Conservation (phyloP, 2,329 filamentous ascomycete species). For the Epichloe bromicola region DNA sequence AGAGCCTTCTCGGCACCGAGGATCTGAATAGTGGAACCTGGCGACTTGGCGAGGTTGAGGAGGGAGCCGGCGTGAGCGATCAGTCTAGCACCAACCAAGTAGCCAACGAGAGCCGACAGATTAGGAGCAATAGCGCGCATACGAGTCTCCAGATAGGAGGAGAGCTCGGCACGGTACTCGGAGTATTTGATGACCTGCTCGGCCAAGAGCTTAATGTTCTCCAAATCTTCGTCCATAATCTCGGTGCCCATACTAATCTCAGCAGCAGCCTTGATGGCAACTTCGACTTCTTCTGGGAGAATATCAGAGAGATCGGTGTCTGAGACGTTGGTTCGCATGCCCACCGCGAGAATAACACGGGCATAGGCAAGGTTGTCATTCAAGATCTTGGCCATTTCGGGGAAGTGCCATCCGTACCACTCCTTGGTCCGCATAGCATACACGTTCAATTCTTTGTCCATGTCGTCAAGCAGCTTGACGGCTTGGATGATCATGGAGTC, state of each 20-base stretch:
- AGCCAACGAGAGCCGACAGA: constrained; percentile 82
- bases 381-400: constrained; percentile 91
- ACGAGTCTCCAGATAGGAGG: constrained; percentile 76
- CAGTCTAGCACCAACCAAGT: constrained; percentile 84
- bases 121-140: constrained; percentile 98
- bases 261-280: constrained; percentile 80
- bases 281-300: constrained; percentile 89
- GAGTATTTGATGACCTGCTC: constrained; percentile 89
- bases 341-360: constrained; percentile 75
- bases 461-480: constrained; percentile 82
- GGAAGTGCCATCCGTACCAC: constrained; percentile 99
- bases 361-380: constrained; percentile 96
- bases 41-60: constrained; percentile 87
- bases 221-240: constrained; percentile 81
- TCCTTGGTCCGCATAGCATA: constrained; percentile 99
- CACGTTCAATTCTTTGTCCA: constrained; percentile 97
- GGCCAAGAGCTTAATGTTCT: constrained; percentile 83
- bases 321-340: constrained; percentile 71
- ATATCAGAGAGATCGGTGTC: constrained; percentile 74
- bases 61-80: constrained; percentile 92
- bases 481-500: constrained; percentile 99
- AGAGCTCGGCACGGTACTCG: constrained; percentile 78
- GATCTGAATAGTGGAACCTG: constrained; percentile 93
- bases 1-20: constrained; percentile 97
- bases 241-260: constrained; percentile 98